phyloP scores from a whole-genome alignment of 208 protist genomes.

The Trypanosoma theileri region DNA sequence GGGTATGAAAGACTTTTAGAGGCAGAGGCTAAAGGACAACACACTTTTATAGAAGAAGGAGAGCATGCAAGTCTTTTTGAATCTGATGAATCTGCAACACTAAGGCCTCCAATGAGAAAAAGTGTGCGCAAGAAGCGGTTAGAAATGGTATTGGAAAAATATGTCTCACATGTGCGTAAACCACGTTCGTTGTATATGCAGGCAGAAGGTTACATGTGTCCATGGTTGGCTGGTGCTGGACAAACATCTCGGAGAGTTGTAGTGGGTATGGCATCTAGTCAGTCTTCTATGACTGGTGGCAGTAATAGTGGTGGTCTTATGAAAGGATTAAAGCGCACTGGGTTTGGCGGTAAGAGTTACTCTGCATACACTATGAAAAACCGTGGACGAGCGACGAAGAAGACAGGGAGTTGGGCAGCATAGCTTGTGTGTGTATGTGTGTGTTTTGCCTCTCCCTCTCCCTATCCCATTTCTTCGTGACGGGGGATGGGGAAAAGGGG shows the following conservation, averaged over 20 bases:
- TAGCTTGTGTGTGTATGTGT: conserved; percentile 19
- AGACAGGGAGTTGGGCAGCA: conserved; percentile 82
- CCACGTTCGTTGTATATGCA: conserved; percentile 79
- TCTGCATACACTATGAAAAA: conserved; percentile 76
- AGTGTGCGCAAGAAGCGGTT: conserved; percentile 41
- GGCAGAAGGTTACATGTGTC: conserved; percentile 90
- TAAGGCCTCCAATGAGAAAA: conserved; percentile 25
- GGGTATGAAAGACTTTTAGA: conserved; percentile 69
- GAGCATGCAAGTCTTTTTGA: conserved; percentile 40
- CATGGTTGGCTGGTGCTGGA: conserved; percentile 63
- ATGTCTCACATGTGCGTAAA: conserved; percentile 66
- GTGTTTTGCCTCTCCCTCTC: background rate
- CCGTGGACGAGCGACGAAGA: conserved; percentile 74
- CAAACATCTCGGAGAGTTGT: conserved; percentile 40
- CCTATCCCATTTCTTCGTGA: background rate
- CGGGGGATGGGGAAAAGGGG: too few relatives aligned
- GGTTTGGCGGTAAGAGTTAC: conserved; percentile 86
- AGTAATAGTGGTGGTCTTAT: conserved; percentile 51
- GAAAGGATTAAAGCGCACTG: conserved; percentile 62
- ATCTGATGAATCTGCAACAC: conserved; percentile 11
- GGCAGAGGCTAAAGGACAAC: conserved; percentile 16
- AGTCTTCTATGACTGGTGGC: conserved; percentile 14
- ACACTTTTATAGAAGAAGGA: conserved; percentile 53
- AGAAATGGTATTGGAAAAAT: conserved; percentile 70
- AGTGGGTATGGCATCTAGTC: conserved; percentile 28